Evolutionary conservation across 2,329 filamentous ascomycete genomes (phyloP), one percentile per base, ranked within the genome.

Genomic region (Ophiostoma angusticollis): DNA sequence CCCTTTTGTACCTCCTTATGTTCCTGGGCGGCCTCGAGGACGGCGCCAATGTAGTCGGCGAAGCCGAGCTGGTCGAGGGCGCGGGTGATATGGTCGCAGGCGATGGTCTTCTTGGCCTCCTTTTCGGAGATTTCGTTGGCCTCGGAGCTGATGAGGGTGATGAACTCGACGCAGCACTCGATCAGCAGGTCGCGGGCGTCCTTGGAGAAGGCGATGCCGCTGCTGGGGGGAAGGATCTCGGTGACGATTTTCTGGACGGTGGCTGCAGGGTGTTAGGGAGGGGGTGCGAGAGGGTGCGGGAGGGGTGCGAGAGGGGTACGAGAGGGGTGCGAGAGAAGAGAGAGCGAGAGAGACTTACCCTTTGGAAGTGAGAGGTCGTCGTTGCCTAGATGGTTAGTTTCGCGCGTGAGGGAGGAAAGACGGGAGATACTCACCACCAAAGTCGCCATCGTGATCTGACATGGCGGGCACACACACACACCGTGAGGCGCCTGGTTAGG

Each of bases 81-180:
- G 55, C 89, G 89, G 54, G 89, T 93, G 52, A 98, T 93, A 64
- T 98, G 91, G 54, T 98, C 91, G 59, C 85, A 93, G 11, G 89
- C 89, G 51, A 98, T 98, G 4, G 91, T 98, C 72, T 98, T 98
- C 68, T 98, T 98, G 35, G 87, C 85, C 55, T 98, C 91, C 61
- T 94, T 94, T 59, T 98, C 91, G 11, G 87, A 93, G 48, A 98
- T 98, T 53, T 98, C 91, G 61, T 98, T 98, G 46, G 91, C 91
- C 64, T 98, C 89, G 34, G 85, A 93, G n/a, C 87, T 95, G 51
- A 98, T 83, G 53, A 98, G 75, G 14, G 91, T 96, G 60, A 98
- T 95, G 60, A 98, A 98, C 60, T 98, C 91, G 54, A 98, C 89
- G 55, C 91, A 98, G 65, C 91, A 96, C 65, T 96, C 91, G 53